Evolutionary conservation across 208 protist species (phyloP).

Genomic region (Tritrichomonas foetus): DNA sequence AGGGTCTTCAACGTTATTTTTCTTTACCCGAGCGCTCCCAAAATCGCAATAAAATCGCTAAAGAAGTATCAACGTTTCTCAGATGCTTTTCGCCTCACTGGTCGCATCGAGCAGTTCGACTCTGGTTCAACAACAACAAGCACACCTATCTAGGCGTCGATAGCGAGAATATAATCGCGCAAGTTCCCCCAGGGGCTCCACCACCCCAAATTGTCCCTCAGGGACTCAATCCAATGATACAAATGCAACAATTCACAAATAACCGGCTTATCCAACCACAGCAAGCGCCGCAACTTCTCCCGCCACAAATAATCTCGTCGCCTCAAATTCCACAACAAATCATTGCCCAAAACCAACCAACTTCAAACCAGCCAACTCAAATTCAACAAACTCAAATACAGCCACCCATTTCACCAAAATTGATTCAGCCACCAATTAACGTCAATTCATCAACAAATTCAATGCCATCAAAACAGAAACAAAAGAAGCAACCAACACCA

Average conservation of each 20-base stretch:
- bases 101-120: background rate
- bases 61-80: background rate
- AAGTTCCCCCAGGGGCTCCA: no score
- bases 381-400: no score
- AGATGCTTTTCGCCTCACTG: background rate
- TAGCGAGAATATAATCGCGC: no score
- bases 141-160: background rate
- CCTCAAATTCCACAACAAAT: no score
- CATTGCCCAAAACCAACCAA: no score
- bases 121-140: constrained; percentile 31
- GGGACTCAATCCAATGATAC: no score
- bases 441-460: background rate
- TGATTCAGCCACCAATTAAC: background rate
- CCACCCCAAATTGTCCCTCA: no score
- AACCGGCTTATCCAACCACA: no score
- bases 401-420: background rate
- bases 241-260: no score
- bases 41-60: background rate
- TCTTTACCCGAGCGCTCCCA: background rate
- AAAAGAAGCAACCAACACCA: no score
- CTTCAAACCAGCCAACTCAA: no score
- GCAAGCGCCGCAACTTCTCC: background rate
- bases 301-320: background rate
- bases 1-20: background rate
- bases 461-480: no score